A percentile compares a stretch with the other conserved stretches of the same genome.
Conservation (phyloP, 2,329 filamentous ascomycete species). For the Fusarium torreyae region DNA sequence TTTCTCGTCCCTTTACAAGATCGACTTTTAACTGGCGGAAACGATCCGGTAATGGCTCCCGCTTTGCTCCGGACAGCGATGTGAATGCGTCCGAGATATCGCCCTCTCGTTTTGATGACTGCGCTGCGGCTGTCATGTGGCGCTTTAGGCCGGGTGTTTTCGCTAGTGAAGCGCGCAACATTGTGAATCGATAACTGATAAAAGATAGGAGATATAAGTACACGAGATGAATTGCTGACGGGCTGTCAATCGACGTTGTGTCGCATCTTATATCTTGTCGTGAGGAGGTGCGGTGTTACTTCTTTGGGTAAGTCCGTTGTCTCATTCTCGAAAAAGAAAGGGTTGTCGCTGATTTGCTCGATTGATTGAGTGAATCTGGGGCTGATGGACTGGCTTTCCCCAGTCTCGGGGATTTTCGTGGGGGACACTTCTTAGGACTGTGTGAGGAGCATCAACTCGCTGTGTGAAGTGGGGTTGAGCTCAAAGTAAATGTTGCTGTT, state of each 20-base stretch:
- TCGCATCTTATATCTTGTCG: constrained; percentile 42
- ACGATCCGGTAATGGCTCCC: constrained; percentile 65
- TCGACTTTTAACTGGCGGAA: constrained; percentile 71
- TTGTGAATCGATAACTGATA: constrained; percentile 4
- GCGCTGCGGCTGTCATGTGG: constrained; percentile 33
- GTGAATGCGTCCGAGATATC: constrained; percentile 75
- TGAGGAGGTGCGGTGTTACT: constrained; percentile 48
- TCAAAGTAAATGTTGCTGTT: neutral
- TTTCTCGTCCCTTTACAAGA: constrained; percentile 66
- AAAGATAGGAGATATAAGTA: neutral
- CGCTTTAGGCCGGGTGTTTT: constrained; percentile 36
- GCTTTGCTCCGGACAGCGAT: constrained; percentile 66
- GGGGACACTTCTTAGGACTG: constrained; percentile 1
- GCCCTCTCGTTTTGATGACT: constrained; percentile 66
- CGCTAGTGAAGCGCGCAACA: constrained; percentile 44
- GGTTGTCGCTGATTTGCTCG: neutral
- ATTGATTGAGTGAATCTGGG: constrained; percentile 3
- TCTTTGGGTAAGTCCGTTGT: constrained; percentile 51
- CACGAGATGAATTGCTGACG: constrained; percentile 2
- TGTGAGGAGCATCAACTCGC: neutral
- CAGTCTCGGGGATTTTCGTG: constrained; percentile 23
- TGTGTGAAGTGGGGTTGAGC: neutral
- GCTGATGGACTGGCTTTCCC: constrained; percentile 8
- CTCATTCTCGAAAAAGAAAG: neutral
- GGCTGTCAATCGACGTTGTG: neutral